These are phyloP conservation scores for Lasiosphaeria hispida DNA, from an alignment of 495 filamentous ascomycete genomes.

Conservation along the genomic window DNA sequence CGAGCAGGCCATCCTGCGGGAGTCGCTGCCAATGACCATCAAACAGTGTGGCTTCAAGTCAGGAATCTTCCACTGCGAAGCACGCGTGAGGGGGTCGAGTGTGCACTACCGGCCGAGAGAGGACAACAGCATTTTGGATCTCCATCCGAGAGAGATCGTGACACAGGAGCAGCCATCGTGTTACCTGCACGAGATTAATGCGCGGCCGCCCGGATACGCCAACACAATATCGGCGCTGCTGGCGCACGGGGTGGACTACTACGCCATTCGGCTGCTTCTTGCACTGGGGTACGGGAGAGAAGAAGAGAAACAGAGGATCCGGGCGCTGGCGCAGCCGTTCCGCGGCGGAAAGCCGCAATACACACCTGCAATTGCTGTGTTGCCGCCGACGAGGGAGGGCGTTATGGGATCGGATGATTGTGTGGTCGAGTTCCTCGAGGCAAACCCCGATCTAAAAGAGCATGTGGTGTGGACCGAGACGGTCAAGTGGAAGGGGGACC, in stretches of 20 bases:
- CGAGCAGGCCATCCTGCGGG: constrained; percentile 19
- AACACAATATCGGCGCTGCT: constrained; percentile 19
- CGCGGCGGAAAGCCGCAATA: constrained; percentile 19
- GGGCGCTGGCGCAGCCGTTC: constrained; percentile 29
- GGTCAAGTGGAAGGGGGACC: too few species aligned
- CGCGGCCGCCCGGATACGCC: constrained; percentile 30
- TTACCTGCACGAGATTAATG: constrained; percentile 38
- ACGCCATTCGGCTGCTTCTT: constrained; percentile 28
- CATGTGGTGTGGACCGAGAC: too few species aligned
- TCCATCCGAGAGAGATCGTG: background rate
- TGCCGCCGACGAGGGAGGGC: constrained; percentile 16
- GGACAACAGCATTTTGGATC: constrained; percentile 16
- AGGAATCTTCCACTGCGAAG: constrained; percentile 38
- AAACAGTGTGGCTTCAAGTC: constrained; percentile 26
- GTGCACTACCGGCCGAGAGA: constrained; percentile 7
- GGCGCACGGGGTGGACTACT: constrained; percentile 41
- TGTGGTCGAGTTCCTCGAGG: constrained; percentile 21
- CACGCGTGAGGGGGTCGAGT: constrained; percentile 26
- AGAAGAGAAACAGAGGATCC: constrained; percentile 20
- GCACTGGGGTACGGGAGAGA: constrained; percentile 21
- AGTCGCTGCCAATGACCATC: constrained; percentile 19
- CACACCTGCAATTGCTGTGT: constrained; percentile 17
- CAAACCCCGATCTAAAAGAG: constrained; percentile 14
- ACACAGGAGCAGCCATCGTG: constrained; percentile 8
- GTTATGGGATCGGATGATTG: constrained; percentile 21